Base-by-base conservation (phyloP, 129 eudicot species). In the Lactuca saligna region DNA sequence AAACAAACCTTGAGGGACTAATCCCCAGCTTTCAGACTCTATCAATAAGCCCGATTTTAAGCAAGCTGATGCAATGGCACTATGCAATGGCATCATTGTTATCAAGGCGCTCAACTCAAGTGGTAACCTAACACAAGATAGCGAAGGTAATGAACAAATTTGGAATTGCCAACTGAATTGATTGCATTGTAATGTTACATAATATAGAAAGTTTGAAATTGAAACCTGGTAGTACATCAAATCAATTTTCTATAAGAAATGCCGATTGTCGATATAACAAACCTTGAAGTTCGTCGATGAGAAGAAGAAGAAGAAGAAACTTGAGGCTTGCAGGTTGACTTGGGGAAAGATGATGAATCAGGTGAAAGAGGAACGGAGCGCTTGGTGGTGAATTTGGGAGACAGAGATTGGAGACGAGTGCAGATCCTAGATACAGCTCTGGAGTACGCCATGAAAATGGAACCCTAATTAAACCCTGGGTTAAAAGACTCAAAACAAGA, bases 71-170 rank as follows among this genome's bases (percentile, higher is more conserved):
- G 94, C 94, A 68, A 84, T 76, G 17, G 89, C 94, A 70, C 83
- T 87, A 78, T 87, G 89, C 83, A 87, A 58, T 14, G 94, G 94
- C 80, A 87, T 57, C 89, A 87, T 87, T 5, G 93, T 74, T 15
- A 75, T 65, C 73, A 83, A 67, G 32, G 81, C 67, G 64, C 89
- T 78, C 73, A 81, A 32, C 70, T 83, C 94, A 69, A 79, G 76
- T 13, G 89, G 87, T 76, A 87, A 84, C 75, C 89, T 87, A 72
- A 57, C 41, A 51, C 32, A 46, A 51, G 15, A 53, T 35, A 63
- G 9, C 14, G 15, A 60, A 61, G 16, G 13, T 2, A 17, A n/a
- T n/a, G 0, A 72, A 2, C 55, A 49, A 34, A 61, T 11, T 49
- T 31, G 17, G 33, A 39, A 25, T 17, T 48, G 69, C 54, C 60